phyloP scores from a whole-genome alignment of 805 yeast genomes.

The Priceomyces castillae region DNA sequence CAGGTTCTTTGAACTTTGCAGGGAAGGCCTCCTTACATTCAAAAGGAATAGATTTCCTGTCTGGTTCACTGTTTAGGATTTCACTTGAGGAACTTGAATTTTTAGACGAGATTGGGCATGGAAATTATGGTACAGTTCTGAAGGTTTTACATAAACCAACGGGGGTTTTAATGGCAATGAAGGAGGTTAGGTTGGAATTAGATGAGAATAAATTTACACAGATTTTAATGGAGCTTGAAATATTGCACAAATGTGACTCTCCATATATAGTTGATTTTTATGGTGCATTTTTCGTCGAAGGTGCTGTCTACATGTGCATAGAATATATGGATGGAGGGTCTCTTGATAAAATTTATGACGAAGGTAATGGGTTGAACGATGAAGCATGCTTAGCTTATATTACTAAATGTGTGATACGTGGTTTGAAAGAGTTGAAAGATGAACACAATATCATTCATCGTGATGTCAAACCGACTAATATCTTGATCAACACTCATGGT shows the following conservation, averaged over 20 bases:
- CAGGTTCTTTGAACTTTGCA: conserved; percentile 87
- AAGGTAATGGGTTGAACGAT: conserved; percentile 56
- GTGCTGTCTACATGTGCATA: conserved; percentile 97
- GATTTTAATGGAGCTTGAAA: conserved; percentile 93
- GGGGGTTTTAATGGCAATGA: conserved; percentile 92
- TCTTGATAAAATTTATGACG: conserved; percentile 76
- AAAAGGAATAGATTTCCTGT: conserved; percentile 84
- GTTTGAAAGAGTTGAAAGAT: conserved; percentile 82
- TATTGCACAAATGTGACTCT: conserved; percentile 85
- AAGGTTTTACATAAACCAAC: conserved; percentile 93
- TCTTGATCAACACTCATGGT: conserved; percentile 78
- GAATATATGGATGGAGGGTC: conserved; percentile 98
- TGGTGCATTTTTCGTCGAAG: conserved; percentile 96
- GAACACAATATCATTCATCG: conserved; percentile 90
- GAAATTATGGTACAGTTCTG: conserved; percentile 94
- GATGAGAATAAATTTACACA: conserved; percentile 94
- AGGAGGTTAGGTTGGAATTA: conserved; percentile 88
- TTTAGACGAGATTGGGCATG: conserved; percentile 87
- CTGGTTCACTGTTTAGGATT: conserved; percentile 84
- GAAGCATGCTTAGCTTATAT: conserved; percentile 80
- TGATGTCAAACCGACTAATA: conserved; percentile 96
- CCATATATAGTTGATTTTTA: conserved; percentile 93
- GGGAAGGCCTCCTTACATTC: conserved; percentile 93
- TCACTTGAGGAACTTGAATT: conserved; percentile 80
- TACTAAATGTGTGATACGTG: conserved; percentile 74